Conservation (phyloP, 495 filamentous ascomycete species). For the Penicillium turbatum region DNA sequence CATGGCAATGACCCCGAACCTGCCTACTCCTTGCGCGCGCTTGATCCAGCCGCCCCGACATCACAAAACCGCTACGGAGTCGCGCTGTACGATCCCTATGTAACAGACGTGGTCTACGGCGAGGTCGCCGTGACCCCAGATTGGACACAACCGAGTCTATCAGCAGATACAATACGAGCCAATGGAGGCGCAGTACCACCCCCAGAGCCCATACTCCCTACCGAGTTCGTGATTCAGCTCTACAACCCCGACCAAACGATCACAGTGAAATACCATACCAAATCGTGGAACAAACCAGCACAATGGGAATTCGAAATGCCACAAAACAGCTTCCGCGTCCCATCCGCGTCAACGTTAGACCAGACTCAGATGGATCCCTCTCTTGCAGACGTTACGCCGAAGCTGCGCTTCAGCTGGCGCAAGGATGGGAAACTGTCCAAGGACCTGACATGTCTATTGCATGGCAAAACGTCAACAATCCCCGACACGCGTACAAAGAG, state of each 20-base stretch:
- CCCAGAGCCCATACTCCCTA: constrained; percentile 72
- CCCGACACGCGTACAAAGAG: constrained; percentile 64
- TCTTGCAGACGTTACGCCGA: constrained; percentile 66
- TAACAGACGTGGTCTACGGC: constrained; percentile 75
- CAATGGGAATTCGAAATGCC: constrained; percentile 93
- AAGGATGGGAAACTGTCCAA: constrained; percentile 82
- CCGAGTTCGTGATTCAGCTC: constrained; percentile 75
- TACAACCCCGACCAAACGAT: constrained; percentile 93
- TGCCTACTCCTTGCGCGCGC: constrained; percentile 71
- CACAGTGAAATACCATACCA: constrained; percentile 61
- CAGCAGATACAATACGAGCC: constrained; percentile 70
- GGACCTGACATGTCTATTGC: constrained; percentile 77
- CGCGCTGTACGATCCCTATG: constrained; percentile 78
- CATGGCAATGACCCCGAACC: constrained; percentile 74
- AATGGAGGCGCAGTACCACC: constrained; percentile 66
- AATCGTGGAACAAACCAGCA: constrained; percentile 71
- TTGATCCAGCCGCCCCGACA: constrained; percentile 62
- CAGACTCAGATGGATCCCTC: constrained; percentile 65
- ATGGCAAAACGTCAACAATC: constrained; percentile 62
- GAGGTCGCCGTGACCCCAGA: constrained; percentile 81
- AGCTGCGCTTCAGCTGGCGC: constrained; percentile 84
- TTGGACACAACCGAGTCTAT: constrained; percentile 77
- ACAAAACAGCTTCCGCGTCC: constrained; percentile 74
- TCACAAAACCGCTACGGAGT: constrained; percentile 81
- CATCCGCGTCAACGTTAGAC: constrained; percentile 72